phyloP scores from a whole-genome alignment of 371 early-diverging fungal species.

The Mucor irregularis region DNA sequence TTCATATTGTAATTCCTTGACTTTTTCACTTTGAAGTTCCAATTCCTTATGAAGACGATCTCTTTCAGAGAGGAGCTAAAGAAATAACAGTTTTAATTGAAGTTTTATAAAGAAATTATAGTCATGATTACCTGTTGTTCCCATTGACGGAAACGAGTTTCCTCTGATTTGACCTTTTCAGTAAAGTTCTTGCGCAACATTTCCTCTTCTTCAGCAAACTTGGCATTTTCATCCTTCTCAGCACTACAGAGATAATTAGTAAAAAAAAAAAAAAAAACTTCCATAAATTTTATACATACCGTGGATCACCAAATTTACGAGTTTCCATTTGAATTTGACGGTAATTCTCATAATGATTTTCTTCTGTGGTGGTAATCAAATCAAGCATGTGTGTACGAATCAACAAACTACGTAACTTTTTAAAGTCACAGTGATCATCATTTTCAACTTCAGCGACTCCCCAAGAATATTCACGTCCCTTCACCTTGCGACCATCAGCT shows the following conservation, averaged over 20 bases:
- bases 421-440: constrained; percentile 91
- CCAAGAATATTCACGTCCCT: constrained; percentile 94
- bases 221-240: constrained; percentile 63
- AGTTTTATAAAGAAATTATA: neutral
- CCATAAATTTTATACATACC: constrained; percentile 49
- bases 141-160: constrained; percentile 95
- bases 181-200: constrained; percentile 88
- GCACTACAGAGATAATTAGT: neutral
- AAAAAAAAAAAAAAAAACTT: too few species aligned
- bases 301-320: constrained; percentile 79
- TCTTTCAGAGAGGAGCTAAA: constrained; percentile 88
- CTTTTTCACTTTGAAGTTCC: constrained; percentile 86
- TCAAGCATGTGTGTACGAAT: constrained; percentile 96
- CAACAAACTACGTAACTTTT: constrained; percentile 90
- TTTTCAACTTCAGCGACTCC: too few species aligned
- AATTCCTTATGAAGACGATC: constrained; percentile 96
- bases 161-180: constrained; percentile 93
- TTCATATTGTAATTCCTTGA: constrained; percentile 89
- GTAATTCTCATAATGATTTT: constrained; percentile 91
- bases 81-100: neutral
- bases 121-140: constrained; percentile 77
- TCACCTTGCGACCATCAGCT: constrained; percentile 74
- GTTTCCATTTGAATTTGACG: constrained; percentile 84
- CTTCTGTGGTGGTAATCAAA: constrained; percentile 88
- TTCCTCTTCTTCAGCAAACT: constrained; percentile 92